Evolutionary conservation across 257 asterid species (phyloP), one percentile per base, ranked within the genome.

Genomic region (Prunella vulgaris): DNA sequence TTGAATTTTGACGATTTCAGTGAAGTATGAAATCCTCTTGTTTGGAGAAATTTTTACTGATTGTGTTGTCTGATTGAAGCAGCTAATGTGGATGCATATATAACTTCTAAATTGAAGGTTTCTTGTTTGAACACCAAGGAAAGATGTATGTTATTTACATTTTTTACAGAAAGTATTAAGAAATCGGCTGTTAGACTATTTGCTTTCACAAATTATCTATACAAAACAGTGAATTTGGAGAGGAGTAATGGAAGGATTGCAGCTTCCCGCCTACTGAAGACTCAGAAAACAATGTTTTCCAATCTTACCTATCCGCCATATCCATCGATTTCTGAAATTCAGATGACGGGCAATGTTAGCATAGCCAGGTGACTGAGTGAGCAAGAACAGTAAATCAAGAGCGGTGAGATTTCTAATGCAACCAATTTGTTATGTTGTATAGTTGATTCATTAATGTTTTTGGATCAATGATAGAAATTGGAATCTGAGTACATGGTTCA

Each of bases 161-260:
- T 66, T 60, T 28, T 53, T 22, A 20, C 12, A 10, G 17, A 5
- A 40, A 49, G 37, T 9, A 7, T 33, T 53, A 18, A 4, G 5
- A 30, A 8, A 9, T 60, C 22, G 10, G 2, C 53, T 17, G 14
- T 54, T 33, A 54, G 38, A 21, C 53, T 32, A 38, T 35, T 13
- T 25, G 49, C 28, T 46, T 67, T 27, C 56, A 21, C 30, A 7
- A 14, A 64, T 24, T 28, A 42, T 56, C 24, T 61, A n/a, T 38
- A n/a, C 30, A 25, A 66, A 64, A 38, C 74, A 83, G 89, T 78
- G 74, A 75, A 38, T 32, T 38, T 82, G 79, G 77, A 74, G 77
- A 74, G 79, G 59, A 76, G 69, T 74, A 58, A 78, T 46, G 82
- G 81, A 66, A 62, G 78, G 77, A 71, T 58, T 10, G 27, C 58